Evolutionary conservation across 768 basidiomycete genomes (phyloP), one percentile per base, ranked within the genome.

Genomic region (Tulasnella sp.): DNA sequence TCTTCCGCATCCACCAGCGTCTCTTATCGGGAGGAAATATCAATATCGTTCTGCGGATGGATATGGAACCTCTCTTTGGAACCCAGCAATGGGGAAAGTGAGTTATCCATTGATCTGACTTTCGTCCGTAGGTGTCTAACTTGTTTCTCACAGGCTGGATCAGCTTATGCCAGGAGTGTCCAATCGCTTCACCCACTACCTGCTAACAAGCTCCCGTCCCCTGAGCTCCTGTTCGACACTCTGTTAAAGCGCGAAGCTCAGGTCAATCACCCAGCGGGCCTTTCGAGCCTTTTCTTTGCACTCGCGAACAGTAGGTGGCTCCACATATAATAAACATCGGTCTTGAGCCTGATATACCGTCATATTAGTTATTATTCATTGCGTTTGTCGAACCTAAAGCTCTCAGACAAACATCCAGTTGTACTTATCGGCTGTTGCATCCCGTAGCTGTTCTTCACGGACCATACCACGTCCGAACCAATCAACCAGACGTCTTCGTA

Each of bases 1-100:
- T 69, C 78, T 95, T 15, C 70, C 81, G 0, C 90, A 92, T 69
- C 90, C 90, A 2, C 78, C 88, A 7, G 73, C 81, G 7, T 87
- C 88, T 1, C 81, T 74, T 64, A 70, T 89, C 42, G 82, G 86
- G 15, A 73, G 76, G 24, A 64, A 74, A 30, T 83, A 83, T 61
- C 76, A 76, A 3, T 83, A 73, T 65, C 79, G 86, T 44, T 71
- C 76, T 15, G 77, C 79, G 0, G 80, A 86, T 68, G 84, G 82
- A 15, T 77, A 79, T 23, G 75, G 80, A 60, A 82, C 84, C 68
- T 81, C 78, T 65, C 75, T 77, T 4, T 69, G 78, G 11, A 65
- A 71, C 30, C 83, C 83, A 0, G 71, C 75, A 27, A 70, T 84
- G 32, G 84, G 85, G 26, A 76, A 61, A 65, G 53, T 55, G 7